These are phyloP conservation scores for Podaxis rugospora DNA, from an alignment of 768 basidiomycete species.

Conservation along the genomic window DNA sequence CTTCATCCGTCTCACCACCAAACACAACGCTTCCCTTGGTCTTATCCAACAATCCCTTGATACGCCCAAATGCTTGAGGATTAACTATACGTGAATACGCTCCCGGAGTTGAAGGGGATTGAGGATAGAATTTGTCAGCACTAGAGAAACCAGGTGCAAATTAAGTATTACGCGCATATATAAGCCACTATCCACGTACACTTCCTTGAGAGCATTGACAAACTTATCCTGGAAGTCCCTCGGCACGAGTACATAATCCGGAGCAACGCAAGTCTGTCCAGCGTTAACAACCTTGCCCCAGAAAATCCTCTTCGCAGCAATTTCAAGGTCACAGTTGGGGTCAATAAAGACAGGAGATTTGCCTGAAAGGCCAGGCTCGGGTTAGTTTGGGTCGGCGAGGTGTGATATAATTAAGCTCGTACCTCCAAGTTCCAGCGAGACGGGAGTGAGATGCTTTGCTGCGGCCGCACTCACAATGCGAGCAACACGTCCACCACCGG, in stretches of 20 bases:
- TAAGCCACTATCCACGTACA: constrained; percentile 23
- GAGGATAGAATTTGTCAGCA: constrained; percentile 52
- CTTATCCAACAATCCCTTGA: constrained; percentile 57
- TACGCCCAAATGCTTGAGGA: constrained; percentile 40
- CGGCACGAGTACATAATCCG: constrained; percentile 51
- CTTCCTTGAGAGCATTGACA: constrained; percentile 37
- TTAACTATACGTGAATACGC: constrained; percentile 52
- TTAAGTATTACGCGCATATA: neutral
- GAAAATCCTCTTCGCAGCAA: constrained; percentile 64
- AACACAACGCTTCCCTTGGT: constrained; percentile 63
- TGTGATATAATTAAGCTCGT: constrained; percentile 12
- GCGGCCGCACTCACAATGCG: constrained; percentile 69
- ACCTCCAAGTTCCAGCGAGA: constrained; percentile 42
- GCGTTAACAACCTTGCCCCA: constrained; percentile 82
- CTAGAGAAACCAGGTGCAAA: constrained; percentile 23
- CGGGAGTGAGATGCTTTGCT: constrained; percentile 70
- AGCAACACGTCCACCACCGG: constrained; percentile 59
- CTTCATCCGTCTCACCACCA: constrained; percentile 60
- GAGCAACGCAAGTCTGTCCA: constrained; percentile 73
- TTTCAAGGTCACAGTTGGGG: constrained; percentile 58
- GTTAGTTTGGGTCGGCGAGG: neutral
- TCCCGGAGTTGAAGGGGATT: constrained; percentile 40
- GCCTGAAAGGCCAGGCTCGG: constrained; percentile 26
- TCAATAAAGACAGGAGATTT: constrained; percentile 78
- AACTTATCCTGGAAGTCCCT: constrained; percentile 40